A percentile compares a stretch with the other conserved stretches of the same genome.
phyloP scores from a whole-genome alignment of 1,139 yeast genomes.

The Suhomyces taliae region DNA sequence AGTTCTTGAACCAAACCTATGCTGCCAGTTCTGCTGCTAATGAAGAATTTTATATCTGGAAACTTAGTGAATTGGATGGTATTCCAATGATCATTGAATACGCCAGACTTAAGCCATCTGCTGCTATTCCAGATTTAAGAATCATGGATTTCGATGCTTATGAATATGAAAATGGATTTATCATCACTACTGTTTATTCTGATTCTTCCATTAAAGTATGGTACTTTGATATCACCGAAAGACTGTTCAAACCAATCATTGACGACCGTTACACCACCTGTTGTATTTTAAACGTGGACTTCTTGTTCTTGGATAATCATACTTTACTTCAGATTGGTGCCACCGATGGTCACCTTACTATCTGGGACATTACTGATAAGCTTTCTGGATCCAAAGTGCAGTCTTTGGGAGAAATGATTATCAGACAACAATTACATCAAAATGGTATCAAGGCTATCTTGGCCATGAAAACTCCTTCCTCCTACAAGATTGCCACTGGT shows the following conservation, averaged over 20 bases:
- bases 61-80: slow-evolving; percentile 35
- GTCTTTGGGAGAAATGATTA: slow-evolving; percentile 25
- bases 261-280: slow-evolving; percentile 65
- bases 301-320: slow-evolving; percentile 33
- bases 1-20: slow-evolving; percentile 52
- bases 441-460: slow-evolving; percentile 70
- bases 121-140: slow-evolving; percentile 75
- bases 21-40: slow-evolving; percentile 76
- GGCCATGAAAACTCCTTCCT: slow-evolving; percentile 15
- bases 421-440: slow-evolving; percentile 67
- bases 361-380: slow-evolving; percentile 52
- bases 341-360: slow-evolving; percentile 76
- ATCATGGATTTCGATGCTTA: slow-evolving; percentile 77
- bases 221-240: slow-evolving; percentile 42
- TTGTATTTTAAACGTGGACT: slow-evolving; percentile 66
- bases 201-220: slow-evolving; percentile 76
- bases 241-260: slow-evolving; percentile 43
- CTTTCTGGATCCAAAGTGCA: neutral
- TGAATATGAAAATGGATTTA: slow-evolving; percentile 40
- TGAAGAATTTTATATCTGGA: slow-evolving; percentile 88
- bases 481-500: slow-evolving; percentile 58
- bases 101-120: slow-evolving; percentile 48
- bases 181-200: slow-evolving; percentile 74
- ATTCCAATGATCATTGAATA: slow-evolving; percentile 46
- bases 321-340: slow-evolving; percentile 57